Conservation (phyloP, 2,329 filamentous ascomycete species). For the Penicillium sp. region DNA sequence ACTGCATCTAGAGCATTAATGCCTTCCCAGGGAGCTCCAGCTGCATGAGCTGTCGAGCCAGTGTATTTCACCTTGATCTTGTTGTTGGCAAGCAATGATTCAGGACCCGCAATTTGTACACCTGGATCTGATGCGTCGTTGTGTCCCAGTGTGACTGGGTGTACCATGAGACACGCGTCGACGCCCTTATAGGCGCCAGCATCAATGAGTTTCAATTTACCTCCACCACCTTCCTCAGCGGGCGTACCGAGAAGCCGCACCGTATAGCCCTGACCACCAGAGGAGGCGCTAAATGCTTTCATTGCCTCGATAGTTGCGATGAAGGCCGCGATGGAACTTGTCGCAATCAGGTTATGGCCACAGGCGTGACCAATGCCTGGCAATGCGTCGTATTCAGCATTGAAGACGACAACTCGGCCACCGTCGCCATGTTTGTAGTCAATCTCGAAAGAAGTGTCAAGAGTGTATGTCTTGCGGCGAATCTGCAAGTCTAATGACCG, state of each 20-base stretch:
- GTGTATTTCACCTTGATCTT: conserved; percentile 32
- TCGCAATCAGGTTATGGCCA: conserved; percentile 18
- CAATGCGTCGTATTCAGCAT: conserved; percentile 23
- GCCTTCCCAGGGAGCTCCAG: conserved; percentile 55
- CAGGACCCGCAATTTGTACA: conserved; percentile 7
- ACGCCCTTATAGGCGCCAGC: conserved; percentile 33
- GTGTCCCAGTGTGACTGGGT: conserved; percentile 24
- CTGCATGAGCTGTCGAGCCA: conserved; percentile 55
- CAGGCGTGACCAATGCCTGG: conserved; percentile 22
- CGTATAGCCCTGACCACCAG: conserved; percentile 23
- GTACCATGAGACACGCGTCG: conserved; percentile 32
- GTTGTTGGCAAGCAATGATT: conserved; percentile 12
- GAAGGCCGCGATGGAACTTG: conserved; percentile 17
- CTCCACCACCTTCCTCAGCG: conserved; percentile 25
- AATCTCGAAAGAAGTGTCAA: conserved; percentile 15
- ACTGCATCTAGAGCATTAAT: conserved; percentile 58
- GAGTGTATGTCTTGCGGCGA: conserved; percentile 16
- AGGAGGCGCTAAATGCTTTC: neutral
- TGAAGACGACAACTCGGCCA: conserved; percentile 18
- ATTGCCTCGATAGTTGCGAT: conserved; percentile 13
- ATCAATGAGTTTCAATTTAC: conserved; percentile 33
- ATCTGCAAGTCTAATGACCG: conserved; percentile 10
- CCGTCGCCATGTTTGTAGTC: conserved; percentile 16
- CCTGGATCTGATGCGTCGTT: conserved; percentile 12
- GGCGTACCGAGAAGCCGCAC: conserved; percentile 26